Percentiles rank a stretch among this genome's conserved stretches.
Evolutionary conservation across 2,329 filamentous ascomycete species (phyloP).

Genomic region (Elsinoe arachidis): DNA sequence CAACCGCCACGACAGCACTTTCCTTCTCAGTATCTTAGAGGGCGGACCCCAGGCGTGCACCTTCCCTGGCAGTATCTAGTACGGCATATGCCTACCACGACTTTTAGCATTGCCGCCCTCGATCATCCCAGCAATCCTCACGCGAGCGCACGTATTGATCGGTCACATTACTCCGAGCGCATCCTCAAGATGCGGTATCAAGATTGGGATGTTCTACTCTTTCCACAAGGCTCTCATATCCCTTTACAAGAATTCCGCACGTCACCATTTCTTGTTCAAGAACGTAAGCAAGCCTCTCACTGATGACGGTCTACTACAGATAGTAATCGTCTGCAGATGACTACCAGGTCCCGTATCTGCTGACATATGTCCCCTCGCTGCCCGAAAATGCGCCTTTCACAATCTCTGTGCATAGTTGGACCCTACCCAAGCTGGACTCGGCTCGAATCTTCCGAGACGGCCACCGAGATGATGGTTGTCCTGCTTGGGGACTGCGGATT

Average conservation of each 20-base stretch:
- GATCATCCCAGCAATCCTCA: too few relatives aligned
- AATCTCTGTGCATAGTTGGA: constrained; percentile 69
- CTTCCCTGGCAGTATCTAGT: too few relatives aligned
- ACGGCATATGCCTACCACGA: too few relatives aligned
- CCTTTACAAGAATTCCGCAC: constrained; percentile 79
- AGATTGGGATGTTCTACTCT: constrained; percentile 78
- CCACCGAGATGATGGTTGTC: constrained; percentile 31
- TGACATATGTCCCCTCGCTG: constrained; percentile 62
- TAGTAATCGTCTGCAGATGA: constrained; percentile 15
- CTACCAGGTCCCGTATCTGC: constrained; percentile 53
- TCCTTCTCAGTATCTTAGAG: too few relatives aligned
- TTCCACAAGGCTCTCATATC: constrained; percentile 52
- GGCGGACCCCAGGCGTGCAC: too few relatives aligned
- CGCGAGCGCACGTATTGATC: not conserved
- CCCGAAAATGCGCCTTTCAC: constrained; percentile 52
- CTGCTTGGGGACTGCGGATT: constrained; percentile 46
- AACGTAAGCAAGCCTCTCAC: constrained; percentile 21
- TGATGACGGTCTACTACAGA: too few relatives aligned
- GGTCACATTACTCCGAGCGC: not conserved
- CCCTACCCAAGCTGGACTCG: constrained; percentile 50
- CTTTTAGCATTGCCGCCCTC: too few relatives aligned
- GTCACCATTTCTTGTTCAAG: constrained; percentile 58
- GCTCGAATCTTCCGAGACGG: constrained; percentile 48
- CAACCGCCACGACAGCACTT: too few relatives aligned
- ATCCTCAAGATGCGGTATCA: constrained; percentile 63